Evolutionary conservation across 208 protist species (phyloP), one percentile per base, ranked within the genome.

Genomic region (Naegleria lovaniensis): DNA sequence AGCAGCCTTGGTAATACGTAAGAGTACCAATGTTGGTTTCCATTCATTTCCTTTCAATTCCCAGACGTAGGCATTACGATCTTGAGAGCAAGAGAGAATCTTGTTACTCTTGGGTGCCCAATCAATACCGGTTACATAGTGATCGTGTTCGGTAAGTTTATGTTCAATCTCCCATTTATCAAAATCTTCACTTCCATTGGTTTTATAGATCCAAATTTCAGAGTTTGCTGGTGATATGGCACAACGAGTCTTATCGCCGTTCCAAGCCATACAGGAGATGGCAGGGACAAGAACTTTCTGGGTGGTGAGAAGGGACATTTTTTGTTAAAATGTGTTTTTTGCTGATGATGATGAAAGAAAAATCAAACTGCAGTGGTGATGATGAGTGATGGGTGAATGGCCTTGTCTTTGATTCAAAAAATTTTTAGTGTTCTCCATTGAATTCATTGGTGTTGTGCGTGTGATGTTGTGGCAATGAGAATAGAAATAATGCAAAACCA

Each of bases 61-160:
- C 97, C 97, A 98, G 43, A 98, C 97, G 91, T 98, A 98, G 76
- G 97, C 97, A 92, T 98, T 98, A 59, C 97, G 91, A 91, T 98
- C 97, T 91, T 98, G 96, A 39, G 94, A 94, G 89, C 96, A 97
- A 43, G 95, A 96, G 15, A 98, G 92, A 88, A 98, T 96, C n/a
- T 91, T 41, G 92, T 98, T 96, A 19, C 92, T 95, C 40, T 93
- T 93, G 59, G 91, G 92, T 76, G 93, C 96, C 97, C 97, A 98
- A 88, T 98, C 96, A 76, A 98, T 95, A 51, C 92, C 91, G 0
- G 95, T 96, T 33, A 98, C 95, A 19, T 94, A 85, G 90, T 95
- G 93, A 75, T 96, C 95, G 90, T 98, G 96, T 91, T 94, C 92
- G 5, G 29, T 41, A 6, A 96, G 88, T 25, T 87, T 90, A 36